A percentile compares a stretch with the other conserved stretches of the same genome.
Conservation (phyloP, 1,284 basidiomycete species). For the Cryptococcus wingfieldii region DNA sequence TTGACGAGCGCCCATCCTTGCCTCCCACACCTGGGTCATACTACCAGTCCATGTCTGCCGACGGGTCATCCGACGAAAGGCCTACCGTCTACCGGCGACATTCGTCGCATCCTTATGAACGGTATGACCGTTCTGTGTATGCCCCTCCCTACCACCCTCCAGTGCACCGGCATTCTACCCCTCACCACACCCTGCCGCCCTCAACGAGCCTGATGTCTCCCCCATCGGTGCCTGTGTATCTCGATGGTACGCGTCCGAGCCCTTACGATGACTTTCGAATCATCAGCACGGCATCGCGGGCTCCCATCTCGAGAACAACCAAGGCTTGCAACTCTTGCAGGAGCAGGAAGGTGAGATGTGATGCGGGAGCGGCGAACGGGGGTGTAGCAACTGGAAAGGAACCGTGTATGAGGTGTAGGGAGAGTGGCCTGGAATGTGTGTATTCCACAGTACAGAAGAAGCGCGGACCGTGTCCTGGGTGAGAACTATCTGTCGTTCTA, state of each 20-base stretch:
- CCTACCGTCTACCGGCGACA: constrained; percentile 23
- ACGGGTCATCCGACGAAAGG: constrained; percentile 1
- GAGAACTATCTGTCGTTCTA: constrained; percentile 4
- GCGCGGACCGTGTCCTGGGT: constrained; percentile 41
- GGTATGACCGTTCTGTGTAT: background rate
- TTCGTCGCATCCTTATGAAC: constrained; percentile 26
- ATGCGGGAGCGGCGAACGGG: constrained; percentile 35
- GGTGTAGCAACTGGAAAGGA: constrained; percentile 7
- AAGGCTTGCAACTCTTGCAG: constrained; percentile 46
- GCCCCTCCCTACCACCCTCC: background rate
- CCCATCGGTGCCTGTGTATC: background rate
- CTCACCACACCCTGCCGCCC: background rate
- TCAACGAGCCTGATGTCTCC: background rate
- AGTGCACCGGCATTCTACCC: background rate
- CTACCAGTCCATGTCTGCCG: background rate
- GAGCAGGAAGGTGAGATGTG: constrained; percentile 43
- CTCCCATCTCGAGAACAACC: constrained; percentile 43
- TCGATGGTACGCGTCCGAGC: background rate
- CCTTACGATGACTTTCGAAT: constrained; percentile 11
- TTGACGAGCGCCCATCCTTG: constrained; percentile 6
- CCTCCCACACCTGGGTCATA: background rate
- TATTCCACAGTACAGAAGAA: constrained; percentile 45
- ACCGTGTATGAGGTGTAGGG: constrained; percentile 39
- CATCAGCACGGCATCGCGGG: constrained; percentile 21
- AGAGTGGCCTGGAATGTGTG: constrained; percentile 38